Evolutionary conservation across 1,139 yeast species (phyloP).

Genomic region (Taphrina pruni): DNA sequence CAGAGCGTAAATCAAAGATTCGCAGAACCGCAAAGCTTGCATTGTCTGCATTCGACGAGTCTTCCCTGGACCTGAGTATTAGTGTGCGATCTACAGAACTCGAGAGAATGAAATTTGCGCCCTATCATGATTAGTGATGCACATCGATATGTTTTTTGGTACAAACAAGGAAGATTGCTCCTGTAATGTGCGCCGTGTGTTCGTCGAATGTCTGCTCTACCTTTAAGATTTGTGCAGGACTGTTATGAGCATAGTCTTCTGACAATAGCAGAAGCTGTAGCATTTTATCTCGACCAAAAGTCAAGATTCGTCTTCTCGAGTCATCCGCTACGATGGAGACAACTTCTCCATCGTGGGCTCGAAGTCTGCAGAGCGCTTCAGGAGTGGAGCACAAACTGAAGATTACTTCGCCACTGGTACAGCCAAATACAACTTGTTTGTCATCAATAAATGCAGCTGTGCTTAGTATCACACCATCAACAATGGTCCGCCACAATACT

Average conservation of each 20-base stretch:
- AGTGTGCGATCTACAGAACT: slow-evolving; percentile 24
- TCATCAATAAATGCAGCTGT: neutral
- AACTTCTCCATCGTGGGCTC: slow-evolving; percentile 30
- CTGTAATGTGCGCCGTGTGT: slow-evolving; percentile 21
- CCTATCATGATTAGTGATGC: slow-evolving; percentile 9
- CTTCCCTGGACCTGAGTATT: neutral
- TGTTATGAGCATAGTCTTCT: neutral
- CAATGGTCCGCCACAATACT: neutral
- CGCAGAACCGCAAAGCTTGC: neutral
- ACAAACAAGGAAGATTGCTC: slow-evolving; percentile 17
- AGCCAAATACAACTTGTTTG: neutral
- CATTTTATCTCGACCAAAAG: slow-evolving; percentile 23
- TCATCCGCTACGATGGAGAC: neutral
- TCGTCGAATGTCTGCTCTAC: slow-evolving; percentile 35
- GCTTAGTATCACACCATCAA: neutral
- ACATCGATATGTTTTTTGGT: neutral
- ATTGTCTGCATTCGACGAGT: neutral
- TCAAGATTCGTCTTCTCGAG: neutral
- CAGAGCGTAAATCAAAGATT: slow-evolving; percentile 9
- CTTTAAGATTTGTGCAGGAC: neutral
- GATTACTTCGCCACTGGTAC: neutral
- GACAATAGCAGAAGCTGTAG: slow-evolving; percentile 10
- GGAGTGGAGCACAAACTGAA: neutral
- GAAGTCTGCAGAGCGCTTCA: neutral
- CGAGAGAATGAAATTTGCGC: slow-evolving; percentile 2